Evolutionary conservation across 495 filamentous ascomycete genomes (phyloP), one percentile per base, ranked within the genome.

Genomic region (Penicillium waksmanii): DNA sequence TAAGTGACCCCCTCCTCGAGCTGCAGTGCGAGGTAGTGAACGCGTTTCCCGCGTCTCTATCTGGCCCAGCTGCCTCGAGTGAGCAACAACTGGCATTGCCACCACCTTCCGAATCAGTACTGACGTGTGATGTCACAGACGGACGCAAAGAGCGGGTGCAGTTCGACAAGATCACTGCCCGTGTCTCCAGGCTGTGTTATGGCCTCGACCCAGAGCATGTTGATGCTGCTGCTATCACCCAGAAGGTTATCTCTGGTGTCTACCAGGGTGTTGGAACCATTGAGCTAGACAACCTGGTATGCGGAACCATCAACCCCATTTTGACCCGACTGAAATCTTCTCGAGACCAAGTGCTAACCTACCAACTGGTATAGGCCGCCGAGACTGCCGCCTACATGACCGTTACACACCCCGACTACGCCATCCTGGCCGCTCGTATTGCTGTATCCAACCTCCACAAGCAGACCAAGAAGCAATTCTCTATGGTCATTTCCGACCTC

Each of bases 321-420:
- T 33, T 19, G 21, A 50, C 7, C 49, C 15, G 3, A 9, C 31
- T 11, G 12, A 9, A 21, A 17, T 21, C n/a, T 44, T 44, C 17
- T 23, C 42, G 6, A 35, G 25, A 36, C 44, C 25, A 51, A 36
- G 43, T 25, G 25, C 52, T 56, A 44, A 50, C 13, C 46, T 27
- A 31, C 36, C 27, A 51, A 18, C 34, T 48, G 10, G 10, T 56
- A 43, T 65, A 98, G 95, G 95, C 95, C 68, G 95, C 95, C 68
- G 95, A 98, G 79, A 98, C 95, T 66, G 95, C 95, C 61, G 95
- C 95, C 43, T 98, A 98, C 84, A 98, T 98, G 95, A 98, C 95
- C 43, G 93, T 96, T 65, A 98, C 95, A 62, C 95, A 98, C 73
- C 95, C 95, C 61, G 95, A 98, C 79, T 98, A 98, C 76, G 95